Base-by-base conservation (phyloP, 140 eudicot genomes). In the Erigeron philadelphicus region DNA sequence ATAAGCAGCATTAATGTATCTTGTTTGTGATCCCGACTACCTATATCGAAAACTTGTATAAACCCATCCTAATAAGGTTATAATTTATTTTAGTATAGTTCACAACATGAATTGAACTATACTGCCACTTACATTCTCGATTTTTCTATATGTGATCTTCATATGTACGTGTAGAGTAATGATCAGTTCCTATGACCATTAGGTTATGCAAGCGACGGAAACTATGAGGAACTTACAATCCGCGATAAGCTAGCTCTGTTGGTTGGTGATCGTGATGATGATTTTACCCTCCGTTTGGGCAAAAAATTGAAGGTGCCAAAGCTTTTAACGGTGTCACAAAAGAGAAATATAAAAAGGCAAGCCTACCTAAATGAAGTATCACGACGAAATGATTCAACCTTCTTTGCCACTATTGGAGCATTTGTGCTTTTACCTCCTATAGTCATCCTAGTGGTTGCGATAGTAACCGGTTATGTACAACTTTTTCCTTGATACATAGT, bases 401-500 rank as follows among this genome's bases (percentile, higher is more conserved):
- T 89, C 77, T 94, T 94, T 40, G 94, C 95, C 67, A 87, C 90
- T 19, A 81, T 89, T 18, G 99, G 99, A 44, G 97, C 99, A 16
- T 89, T 94, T 80, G 95, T 94, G 21, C 73, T 94, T 42, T 73
- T 94, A 56, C 99, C 99, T 13, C 99, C 99, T 11, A 46, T 89
- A 56, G 53, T 89, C 48, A 89, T 87, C 76, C 75, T 94, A 78
- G 99, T 87, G 10, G 72, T 89, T 48, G 97, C 95, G 7, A 89
- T 94, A 38, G 85, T 84, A 54, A 94, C 95, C 0, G 97, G 97
- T 66, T 87, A 89, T 84, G 97, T 94, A 62, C 97, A 94, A 47
- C 95, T 94, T 56, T 92, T 92, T 78, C 98, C 98, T 64, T 92
- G 81, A 88, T 43, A 75, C 35, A 58, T 65, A 52, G 61, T 8